Conservation (phyloP, 345 rosid genomes). For the Eucalyptus shirleyi region DNA sequence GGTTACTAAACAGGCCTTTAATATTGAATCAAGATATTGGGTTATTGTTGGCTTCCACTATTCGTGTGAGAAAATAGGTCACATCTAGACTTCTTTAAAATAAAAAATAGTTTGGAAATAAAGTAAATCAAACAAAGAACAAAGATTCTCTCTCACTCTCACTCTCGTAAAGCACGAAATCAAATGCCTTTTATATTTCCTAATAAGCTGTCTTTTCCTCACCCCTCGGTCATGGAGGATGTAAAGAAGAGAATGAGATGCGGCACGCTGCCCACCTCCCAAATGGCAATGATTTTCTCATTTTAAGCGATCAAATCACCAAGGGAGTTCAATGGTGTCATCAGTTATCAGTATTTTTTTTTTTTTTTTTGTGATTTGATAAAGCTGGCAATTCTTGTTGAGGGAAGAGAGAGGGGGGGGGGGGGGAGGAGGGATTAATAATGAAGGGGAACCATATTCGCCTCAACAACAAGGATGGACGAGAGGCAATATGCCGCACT, state of each 20-base stretch:
- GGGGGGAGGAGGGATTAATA: not conserved
- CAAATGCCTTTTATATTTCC: not conserved
- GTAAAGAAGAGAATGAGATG: not conserved
- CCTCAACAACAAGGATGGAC: not conserved
- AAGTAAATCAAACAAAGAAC: not conserved
- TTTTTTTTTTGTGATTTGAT: not conserved
- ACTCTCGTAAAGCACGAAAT: not conserved
- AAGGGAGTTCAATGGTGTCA: not conserved
- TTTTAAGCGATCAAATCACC: not conserved
- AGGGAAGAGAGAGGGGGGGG: accelerated
- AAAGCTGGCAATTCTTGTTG: not conserved
- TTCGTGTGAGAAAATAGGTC: not conserved
- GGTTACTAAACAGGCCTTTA: accelerated
- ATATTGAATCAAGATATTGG: no score
- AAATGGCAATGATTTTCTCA: not conserved
- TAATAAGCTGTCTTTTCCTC: not conserved
- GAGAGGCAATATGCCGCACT: not conserved
- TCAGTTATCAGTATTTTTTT: not conserved
- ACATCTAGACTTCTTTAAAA: not conserved
- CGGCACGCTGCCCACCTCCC: not conserved
- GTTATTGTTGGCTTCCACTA: no score
- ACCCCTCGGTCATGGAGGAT: not conserved
- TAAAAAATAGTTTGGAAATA: not conserved
- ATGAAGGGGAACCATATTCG: not conserved
- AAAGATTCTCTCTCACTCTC: not conserved